These are phyloP conservation scores for Starmerella stigmatis DNA, from an alignment of 805 yeast genomes.

Conservation along the genomic window DNA sequence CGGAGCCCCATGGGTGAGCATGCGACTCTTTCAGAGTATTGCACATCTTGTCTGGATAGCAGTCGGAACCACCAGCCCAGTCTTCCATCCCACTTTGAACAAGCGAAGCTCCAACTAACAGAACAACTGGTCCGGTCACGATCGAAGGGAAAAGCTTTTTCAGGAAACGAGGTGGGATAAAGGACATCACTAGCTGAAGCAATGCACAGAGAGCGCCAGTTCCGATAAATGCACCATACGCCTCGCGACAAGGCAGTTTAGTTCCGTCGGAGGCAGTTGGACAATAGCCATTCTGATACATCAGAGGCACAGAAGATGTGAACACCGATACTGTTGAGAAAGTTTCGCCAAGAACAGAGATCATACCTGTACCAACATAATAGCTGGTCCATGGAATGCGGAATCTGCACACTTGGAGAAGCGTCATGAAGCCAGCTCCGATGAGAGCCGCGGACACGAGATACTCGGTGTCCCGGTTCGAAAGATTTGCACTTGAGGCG, in stretches of 20 bases:
- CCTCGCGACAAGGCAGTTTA: slow-evolving; percentile 70
- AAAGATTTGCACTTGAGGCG: slow-evolving; percentile 51
- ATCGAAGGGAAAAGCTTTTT: slow-evolving; percentile 75
- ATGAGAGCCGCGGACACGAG: slow-evolving; percentile 65
- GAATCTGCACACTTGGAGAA: slow-evolving; percentile 71
- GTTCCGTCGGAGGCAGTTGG: slow-evolving; percentile 54
- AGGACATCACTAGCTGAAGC: slow-evolving; percentile 60
- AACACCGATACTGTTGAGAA: slow-evolving; percentile 82
- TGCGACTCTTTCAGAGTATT: slow-evolving; percentile 46
- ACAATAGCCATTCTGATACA: slow-evolving; percentile 67
- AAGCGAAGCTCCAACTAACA: slow-evolving; percentile 66
- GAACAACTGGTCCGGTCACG: slow-evolving; percentile 88
- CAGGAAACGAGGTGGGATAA: slow-evolving; percentile 61
- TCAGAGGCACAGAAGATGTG: slow-evolving; percentile 60
- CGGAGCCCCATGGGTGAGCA: slow-evolving; percentile 69
- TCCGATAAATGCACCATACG: slow-evolving; percentile 78
- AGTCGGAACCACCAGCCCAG: slow-evolving; percentile 78
- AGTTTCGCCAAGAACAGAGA: slow-evolving; percentile 85
- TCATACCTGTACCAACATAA: slow-evolving; percentile 75
- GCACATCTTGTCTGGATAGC: slow-evolving; percentile 29
- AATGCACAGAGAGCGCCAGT: slow-evolving; percentile 72
- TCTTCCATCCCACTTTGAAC: slow-evolving; percentile 65
- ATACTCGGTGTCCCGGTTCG: slow-evolving; percentile 42
- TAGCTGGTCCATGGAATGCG: slow-evolving; percentile 63
- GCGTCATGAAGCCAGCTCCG: slow-evolving; percentile 57